Conservation (phyloP, 306 rosid species). For the Rosa multiflora region DNA sequence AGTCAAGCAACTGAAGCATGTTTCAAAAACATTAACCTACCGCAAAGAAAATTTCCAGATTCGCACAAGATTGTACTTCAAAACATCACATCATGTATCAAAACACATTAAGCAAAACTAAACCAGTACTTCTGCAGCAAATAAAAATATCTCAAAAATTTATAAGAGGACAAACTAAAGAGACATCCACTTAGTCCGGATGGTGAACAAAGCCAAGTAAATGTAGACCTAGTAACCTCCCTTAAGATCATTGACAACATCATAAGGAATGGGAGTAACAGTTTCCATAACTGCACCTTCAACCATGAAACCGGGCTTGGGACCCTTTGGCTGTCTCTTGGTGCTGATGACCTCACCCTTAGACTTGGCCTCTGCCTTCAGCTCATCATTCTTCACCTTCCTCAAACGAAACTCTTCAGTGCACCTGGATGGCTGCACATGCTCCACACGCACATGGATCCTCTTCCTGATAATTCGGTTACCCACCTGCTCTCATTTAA, state of each 20-base stretch:
- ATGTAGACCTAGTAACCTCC: slow-evolving; percentile 68
- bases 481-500: slow-evolving; percentile 50
- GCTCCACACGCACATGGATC: slow-evolving; percentile 93
- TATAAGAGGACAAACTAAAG: not conserved
- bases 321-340: slow-evolving; percentile 87
- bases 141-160: slow-evolving; percentile 12
- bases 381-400: slow-evolving; percentile 66
- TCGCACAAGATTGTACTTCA: slow-evolving; percentile 4
- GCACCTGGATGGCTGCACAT: slow-evolving; percentile 83
- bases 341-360: slow-evolving; percentile 74
- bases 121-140: not conserved
- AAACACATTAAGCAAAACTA: not conserved
- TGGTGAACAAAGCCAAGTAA: not conserved
- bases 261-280: slow-evolving; percentile 93
- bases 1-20: not conserved
- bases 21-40: not conserved
- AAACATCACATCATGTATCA: slow-evolving; percentile 8
- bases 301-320: slow-evolving; percentile 94
- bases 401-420: slow-evolving; percentile 70
- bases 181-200: not conserved
- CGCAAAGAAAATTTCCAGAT: not conserved
- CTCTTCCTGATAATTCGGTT: slow-evolving; percentile 78
- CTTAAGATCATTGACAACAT: slow-evolving; percentile 95
- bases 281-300: slow-evolving; percentile 88
- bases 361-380: slow-evolving; percentile 83